Percentiles rank a stretch among this genome's conserved stretches.
phyloP scores from a whole-genome alignment of 129 eudicot genomes.

The Flaveria sonorensis region DNA sequence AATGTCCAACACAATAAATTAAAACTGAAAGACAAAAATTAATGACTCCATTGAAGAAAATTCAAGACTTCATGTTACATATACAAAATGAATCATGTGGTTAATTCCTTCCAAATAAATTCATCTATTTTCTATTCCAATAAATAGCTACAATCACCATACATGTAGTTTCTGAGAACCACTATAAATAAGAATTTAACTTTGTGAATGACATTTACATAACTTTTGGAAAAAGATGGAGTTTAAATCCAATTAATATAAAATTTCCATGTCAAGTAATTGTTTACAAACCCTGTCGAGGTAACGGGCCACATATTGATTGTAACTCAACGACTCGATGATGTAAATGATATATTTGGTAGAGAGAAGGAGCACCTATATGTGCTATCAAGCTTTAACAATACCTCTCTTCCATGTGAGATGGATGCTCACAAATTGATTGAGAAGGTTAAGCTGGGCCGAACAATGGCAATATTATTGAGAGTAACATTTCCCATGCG shows the following conservation, averaged over 20 bases:
- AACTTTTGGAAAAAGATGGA: not conserved
- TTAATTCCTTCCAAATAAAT: conserved; percentile 15
- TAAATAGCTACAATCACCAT: not conserved
- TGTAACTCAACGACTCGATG: conserved; percentile 2
- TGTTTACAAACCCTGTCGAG: conserved; percentile 11
- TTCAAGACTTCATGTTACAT: conserved; percentile 2
- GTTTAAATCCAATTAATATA: conserved; percentile 1
- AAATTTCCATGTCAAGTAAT: not conserved
- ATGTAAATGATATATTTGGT: conserved; percentile 26
- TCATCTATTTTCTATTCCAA: not conserved
- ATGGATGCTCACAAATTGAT: not conserved
- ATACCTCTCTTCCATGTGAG: conserved; percentile 21
- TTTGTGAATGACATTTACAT: conserved; percentile 20
- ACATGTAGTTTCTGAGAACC: conserved; percentile 21
- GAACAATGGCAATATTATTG: not conserved
- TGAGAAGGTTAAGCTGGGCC: conserved; percentile 30
- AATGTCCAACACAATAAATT: conserved; percentile 14
- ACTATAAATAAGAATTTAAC: conserved; percentile 14
- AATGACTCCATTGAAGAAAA: conserved; percentile 8
- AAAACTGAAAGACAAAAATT: conserved; percentile 3
- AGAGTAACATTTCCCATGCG: conserved; percentile 24
- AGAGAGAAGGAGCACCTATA: conserved; percentile 10
- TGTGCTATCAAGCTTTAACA: conserved; percentile 31
- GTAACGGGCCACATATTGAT: conserved; percentile 7
- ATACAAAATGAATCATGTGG: conserved; percentile 25